A percentile compares a stretch with the other conserved stretches of the same genome.
phyloP scores from a whole-genome alignment of 23 red algal genomes.

The Gracilaria domingensis region DNA sequence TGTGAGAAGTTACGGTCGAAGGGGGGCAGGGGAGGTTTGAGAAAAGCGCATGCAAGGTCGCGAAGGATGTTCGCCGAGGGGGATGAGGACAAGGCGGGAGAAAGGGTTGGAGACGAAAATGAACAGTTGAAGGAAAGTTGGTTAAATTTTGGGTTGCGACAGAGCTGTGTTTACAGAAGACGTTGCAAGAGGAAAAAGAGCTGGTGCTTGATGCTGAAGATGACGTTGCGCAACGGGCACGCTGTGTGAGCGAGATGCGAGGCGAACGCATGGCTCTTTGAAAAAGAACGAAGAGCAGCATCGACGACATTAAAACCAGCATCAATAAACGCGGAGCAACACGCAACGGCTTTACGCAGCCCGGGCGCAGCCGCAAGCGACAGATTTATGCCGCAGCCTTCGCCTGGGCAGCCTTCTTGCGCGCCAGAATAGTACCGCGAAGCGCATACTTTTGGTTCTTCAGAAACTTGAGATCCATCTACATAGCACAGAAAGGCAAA shows the following conservation, averaged over 20 bases:
- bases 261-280: no score
- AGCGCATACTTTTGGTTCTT: conserved; percentile 91
- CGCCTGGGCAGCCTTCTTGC: conserved; percentile 17
- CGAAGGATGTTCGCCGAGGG: no score
- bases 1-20: neutral
- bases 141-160: neutral
- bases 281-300: no score
- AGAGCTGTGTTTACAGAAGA: conserved; percentile 7
- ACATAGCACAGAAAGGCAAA: neutral
- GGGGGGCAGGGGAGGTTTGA: neutral
- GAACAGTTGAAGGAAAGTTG: neutral
- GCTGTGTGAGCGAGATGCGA: neutral
- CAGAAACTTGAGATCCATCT: conserved; percentile 95
- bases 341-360: no score
- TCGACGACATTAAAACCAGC: neutral
- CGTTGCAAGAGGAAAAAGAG: neutral
- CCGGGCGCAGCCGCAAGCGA: no score
- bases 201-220: neutral
- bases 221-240: no score
- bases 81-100: neutral
- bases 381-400: conserved; percentile 21
- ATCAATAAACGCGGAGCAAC: neutral
- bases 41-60: neutral
- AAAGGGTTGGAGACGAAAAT: neutral
- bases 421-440: conserved; percentile 76